Base-by-base conservation (phyloP, 495 filamentous ascomycete genomes). In the Trichocladium antarcticum region DNA sequence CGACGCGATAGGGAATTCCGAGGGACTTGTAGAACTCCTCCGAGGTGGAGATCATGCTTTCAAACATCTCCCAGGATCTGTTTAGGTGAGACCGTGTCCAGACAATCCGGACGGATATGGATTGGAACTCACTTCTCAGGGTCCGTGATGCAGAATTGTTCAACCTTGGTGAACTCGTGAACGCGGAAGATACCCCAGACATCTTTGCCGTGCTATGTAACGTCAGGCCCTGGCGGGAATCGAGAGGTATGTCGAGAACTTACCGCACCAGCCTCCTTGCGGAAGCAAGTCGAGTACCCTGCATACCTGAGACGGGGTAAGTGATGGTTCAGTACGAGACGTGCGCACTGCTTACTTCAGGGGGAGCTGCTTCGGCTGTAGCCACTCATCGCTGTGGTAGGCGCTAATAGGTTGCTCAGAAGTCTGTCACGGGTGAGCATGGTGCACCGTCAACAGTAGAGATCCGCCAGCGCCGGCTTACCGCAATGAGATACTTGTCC, bases 171-270 rank as follows among this genome's bases (percentile, higher is more conserved):
- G 60, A 98, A 98, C 61, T 98, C 90, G 68, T 98, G 92, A 35
- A 97, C 89, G 57, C 92, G 82, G 75, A 96, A 98, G 54, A 97
- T 87, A 45, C 92, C 92, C 92, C 92, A 98, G 5, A 93, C 90
- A 60, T 98, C 92, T 67, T 86, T 87, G 31, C 92, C 92, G 60
- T 95, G 89, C 16, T 67, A 20, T 22, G 10, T 2, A n/a, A 19
- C n/a, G 16, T 55, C 16, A 51, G 56, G 4, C 31, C 17, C 9
- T 40, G 15, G 6, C 10, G 19, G 1, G 6, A 20, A 11, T 2
- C 1, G 0, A 27, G 7, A 39, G 12, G 4, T 6, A n/a, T 5
- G 31, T 3, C 14, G 21, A 22, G n/a, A 10, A 44, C 57, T 44
- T 54, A 62, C 59, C 31, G 75, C 72, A 39, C 92, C 92, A 29